phyloP scores from a whole-genome alignment of 2,329 filamentous ascomycete genomes.

The Nannizzia gypsea region DNA sequence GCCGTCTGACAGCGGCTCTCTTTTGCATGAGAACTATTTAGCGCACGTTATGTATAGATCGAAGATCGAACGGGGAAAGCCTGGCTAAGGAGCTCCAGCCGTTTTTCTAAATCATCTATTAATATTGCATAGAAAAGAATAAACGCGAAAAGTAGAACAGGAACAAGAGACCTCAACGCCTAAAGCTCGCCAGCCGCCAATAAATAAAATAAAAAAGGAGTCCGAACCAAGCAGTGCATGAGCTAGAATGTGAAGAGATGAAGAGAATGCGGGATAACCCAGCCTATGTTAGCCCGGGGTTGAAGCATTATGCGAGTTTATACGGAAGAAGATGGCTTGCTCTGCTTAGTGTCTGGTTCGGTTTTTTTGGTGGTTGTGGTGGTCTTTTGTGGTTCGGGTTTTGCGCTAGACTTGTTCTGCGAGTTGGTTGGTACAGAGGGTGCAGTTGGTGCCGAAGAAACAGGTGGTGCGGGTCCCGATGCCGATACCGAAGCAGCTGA shows the following conservation, averaged over 20 bases:
- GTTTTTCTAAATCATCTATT: conserved; percentile 4
- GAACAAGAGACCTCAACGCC: not conserved
- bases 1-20: not conserved
- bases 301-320: not conserved
- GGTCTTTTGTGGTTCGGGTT: not conserved
- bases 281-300: not conserved
- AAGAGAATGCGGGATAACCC: not conserved
- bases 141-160: not conserved
- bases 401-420: not conserved
- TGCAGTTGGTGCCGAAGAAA: not conserved
- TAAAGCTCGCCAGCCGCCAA: not conserved
- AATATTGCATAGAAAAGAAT: not conserved
- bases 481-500: not conserved
- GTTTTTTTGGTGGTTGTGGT: not conserved
- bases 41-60: not conserved
- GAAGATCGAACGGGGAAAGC: not conserved
- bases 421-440: not conserved
- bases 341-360: not conserved
- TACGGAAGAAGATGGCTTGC: not conserved
- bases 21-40: not conserved
- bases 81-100: not conserved
- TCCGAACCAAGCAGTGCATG: not conserved
- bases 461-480: not conserved
- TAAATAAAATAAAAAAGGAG: not conserved
- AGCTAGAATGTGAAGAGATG: not conserved